These are phyloP conservation scores for Holtermanniella nyarrowii DNA, from an alignment of 768 basidiomycete genomes.

Conservation along the genomic window DNA sequence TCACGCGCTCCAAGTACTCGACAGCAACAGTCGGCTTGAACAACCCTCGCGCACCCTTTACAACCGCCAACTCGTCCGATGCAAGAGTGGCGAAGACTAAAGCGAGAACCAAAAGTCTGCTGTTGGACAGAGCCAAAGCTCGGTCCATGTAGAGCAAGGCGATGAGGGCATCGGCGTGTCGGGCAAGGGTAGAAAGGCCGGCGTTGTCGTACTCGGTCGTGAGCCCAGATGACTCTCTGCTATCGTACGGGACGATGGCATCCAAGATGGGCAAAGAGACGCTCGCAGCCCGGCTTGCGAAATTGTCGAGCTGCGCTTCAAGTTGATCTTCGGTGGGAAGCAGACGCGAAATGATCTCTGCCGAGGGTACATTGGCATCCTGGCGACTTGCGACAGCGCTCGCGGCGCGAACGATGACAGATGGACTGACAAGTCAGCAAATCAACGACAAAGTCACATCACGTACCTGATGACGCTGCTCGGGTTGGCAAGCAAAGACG, in stretches of 20 bases:
- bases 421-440: constrained; percentile 8
- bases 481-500: constrained; percentile 2
- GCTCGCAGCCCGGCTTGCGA: constrained; percentile 8
- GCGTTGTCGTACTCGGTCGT: constrained; percentile 41
- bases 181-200: constrained; percentile 57
- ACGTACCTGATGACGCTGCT: constrained; percentile 18
- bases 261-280: constrained; percentile 21
- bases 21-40: constrained; percentile 39
- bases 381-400: constrained; percentile 3
- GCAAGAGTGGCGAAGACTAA: constrained; percentile 55
- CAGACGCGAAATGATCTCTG: no score
- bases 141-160: constrained; percentile 53
- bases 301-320: not conserved
- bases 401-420: constrained; percentile 23
- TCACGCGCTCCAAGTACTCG: not conserved
- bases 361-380: not conserved
- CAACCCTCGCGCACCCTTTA: constrained; percentile 46
- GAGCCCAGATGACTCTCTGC: constrained; percentile 1
- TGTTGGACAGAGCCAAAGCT: constrained; percentile 49
- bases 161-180: constrained; percentile 52
- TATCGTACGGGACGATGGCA: constrained; percentile 15
- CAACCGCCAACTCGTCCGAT: constrained; percentile 53
- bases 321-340: constrained; percentile 7
- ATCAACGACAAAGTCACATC: not conserved
- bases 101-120: constrained; percentile 63